A percentile compares a stretch with the other conserved stretches of the same genome.
Evolutionary conservation across 441 rosid species (phyloP).

Genomic region (Syzygium malaccense): DNA sequence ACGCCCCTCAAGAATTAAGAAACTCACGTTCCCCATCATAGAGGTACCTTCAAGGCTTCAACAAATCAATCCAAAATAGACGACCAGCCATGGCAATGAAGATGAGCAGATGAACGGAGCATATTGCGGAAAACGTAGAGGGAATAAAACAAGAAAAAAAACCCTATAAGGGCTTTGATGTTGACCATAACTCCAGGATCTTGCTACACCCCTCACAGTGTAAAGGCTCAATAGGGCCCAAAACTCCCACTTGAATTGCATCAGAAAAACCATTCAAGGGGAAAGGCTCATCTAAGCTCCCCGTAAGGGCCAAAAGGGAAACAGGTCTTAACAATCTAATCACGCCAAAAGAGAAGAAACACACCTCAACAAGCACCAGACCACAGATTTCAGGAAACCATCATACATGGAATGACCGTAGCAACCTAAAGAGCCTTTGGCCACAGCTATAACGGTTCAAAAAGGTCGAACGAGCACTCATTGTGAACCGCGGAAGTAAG

Average conservation of each 20-base stretch:
- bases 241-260: conserved; percentile 36
- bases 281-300: conserved; percentile 9
- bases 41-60: neutral
- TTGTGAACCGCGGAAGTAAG: conserved; percentile 53
- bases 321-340: conserved; percentile 16
- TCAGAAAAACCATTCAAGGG: conserved; percentile 43
- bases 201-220: neutral
- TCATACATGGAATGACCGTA: conserved; percentile 11
- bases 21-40: neutral
- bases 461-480: conserved; percentile 6
- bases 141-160: neutral
- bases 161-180: neutral
- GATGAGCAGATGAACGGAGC: neutral
- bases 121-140: neutral
- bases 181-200: neutral
- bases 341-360: conserved; percentile 13
- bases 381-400: conserved; percentile 11
- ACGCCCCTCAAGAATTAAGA: neutral
- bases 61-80: neutral
- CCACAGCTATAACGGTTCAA: conserved; percentile 2
- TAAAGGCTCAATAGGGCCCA: conserved; percentile 16
- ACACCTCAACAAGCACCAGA: conserved; percentile 32
- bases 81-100: neutral
- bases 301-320: conserved; percentile 3
- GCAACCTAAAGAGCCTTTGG: conserved; percentile 9